Evolutionary conservation across 129 eudicot species (phyloP).

Genomic region (Silybum marianum): DNA sequence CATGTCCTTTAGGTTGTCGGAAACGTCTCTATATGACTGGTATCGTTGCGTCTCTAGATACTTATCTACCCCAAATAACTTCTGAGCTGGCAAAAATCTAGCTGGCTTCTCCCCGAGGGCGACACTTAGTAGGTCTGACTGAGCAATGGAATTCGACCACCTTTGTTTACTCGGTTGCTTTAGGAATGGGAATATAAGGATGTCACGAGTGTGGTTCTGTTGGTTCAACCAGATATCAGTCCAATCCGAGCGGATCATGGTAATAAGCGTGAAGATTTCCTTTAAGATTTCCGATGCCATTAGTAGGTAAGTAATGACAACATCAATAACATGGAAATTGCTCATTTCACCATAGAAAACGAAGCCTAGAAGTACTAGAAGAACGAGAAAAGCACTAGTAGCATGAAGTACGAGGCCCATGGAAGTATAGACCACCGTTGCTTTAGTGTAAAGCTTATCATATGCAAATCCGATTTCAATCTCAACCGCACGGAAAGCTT

Average conservation of each 20-base stretch:
- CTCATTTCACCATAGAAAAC: constrained; percentile 1
- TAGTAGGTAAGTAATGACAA: constrained; percentile 42
- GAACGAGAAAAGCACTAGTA: constrained; percentile 7
- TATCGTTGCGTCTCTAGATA: constrained; percentile 34
- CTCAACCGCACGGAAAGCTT: constrained; percentile 41
- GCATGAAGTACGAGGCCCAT: constrained; percentile 41
- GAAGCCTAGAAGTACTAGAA: constrained; percentile 27
- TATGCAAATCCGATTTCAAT: constrained; percentile 56
- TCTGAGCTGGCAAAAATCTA: constrained; percentile 17
- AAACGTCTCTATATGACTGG: constrained; percentile 23
- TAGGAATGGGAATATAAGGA: background rate
- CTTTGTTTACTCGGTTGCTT: constrained; percentile 28
- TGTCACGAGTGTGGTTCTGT: constrained; percentile 22
- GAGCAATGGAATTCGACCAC: constrained; percentile 60
- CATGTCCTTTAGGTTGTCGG: constrained; percentile 22
- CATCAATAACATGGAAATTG: constrained; percentile 28
- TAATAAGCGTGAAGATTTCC: constrained; percentile 33
- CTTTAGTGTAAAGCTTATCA: constrained; percentile 62
- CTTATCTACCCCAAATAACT: constrained; percentile 29
- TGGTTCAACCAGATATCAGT: constrained; percentile 40
- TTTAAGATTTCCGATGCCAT: constrained; percentile 28
- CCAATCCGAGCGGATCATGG: constrained; percentile 49
- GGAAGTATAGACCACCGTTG: constrained; percentile 36
- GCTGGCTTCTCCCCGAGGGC: constrained; percentile 39
- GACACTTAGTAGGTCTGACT: constrained; percentile 43